These are phyloP conservation scores for Kalmusia sp. DNA, from an alignment of 2,329 filamentous ascomycete species.

Conservation along the genomic window DNA sequence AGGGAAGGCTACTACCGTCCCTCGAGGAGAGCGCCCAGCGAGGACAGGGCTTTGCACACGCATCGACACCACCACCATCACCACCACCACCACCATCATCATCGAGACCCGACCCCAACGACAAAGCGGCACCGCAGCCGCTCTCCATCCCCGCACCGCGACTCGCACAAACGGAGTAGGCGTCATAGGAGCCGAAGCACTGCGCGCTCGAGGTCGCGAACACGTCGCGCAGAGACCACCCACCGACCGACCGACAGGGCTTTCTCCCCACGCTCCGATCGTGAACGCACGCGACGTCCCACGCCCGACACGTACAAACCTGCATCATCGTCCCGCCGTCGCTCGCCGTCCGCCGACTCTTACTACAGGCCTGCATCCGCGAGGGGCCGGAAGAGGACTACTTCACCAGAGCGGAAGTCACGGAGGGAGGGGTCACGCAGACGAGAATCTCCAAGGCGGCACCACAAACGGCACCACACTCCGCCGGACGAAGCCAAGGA, in stretches of 20 bases:
- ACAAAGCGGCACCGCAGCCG: slow-evolving; percentile 48
- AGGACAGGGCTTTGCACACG: slow-evolving; percentile 43
- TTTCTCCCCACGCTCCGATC: slow-evolving; percentile 42
- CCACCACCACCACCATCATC: slow-evolving; percentile 36
- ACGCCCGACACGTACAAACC: slow-evolving; percentile 48
- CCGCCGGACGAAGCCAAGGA: slow-evolving; percentile 32
- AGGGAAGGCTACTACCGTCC: slow-evolving; percentile 45
- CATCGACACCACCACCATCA: slow-evolving; percentile 42
- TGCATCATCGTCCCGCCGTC: slow-evolving; percentile 39
- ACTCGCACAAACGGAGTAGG: slow-evolving; percentile 41
- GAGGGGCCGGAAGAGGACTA: slow-evolving; percentile 40
- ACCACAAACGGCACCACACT: slow-evolving; percentile 30
- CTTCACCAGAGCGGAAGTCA: slow-evolving; percentile 37
- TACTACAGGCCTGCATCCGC: slow-evolving; percentile 41
- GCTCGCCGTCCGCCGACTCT: slow-evolving; percentile 51
- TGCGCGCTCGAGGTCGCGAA: slow-evolving; percentile 42
- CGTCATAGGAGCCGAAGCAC: slow-evolving; percentile 44
- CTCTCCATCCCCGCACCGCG: slow-evolving; percentile 42
- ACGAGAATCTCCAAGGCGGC: slow-evolving; percentile 38
- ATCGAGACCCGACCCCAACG: slow-evolving; percentile 45
- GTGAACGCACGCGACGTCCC: slow-evolving; percentile 40
- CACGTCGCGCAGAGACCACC: slow-evolving; percentile 39
- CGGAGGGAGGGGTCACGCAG: slow-evolving; percentile 37
- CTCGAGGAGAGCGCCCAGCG: slow-evolving; percentile 44
- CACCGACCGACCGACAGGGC: slow-evolving; percentile 36